Evolutionary conservation across 768 basidiomycete genomes (phyloP), one percentile per base, ranked within the genome.

Genomic region (Kwoniella mangroviensis): DNA sequence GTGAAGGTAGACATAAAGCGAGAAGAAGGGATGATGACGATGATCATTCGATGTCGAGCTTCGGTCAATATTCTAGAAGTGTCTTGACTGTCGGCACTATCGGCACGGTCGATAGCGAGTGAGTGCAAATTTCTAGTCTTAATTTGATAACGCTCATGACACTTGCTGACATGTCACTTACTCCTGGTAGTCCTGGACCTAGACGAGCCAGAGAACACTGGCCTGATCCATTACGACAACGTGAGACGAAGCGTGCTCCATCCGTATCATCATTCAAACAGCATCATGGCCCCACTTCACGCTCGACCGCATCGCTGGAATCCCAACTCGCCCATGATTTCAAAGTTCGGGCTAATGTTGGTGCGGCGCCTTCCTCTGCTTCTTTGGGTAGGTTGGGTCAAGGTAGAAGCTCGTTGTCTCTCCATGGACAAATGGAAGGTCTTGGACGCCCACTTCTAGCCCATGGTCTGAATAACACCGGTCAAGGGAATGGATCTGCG

Each of bases 281-380:
- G 26, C 75, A 61, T 65, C 73, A 65, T 19, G 68, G 72, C 10
- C 65, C 74, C 13, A 77, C 73, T 66, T 72, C 75, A 1, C 70
- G 73, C 0, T 82, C 81, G 3, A 81, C 79, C 26, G 72, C 78
- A 4, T 83, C 82, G 1, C 65, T 83, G 21, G 82, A 82, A 40
- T 75, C 79, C 24, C 82, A 84, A 59, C 79, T 84, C 9, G 81
- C 83, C 1, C 71, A 74, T 19, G 82, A 84, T 54, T 83, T 84
- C 72, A 64, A 67, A 17, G 64, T 67, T 1, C 81, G 81, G 51
- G 79, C 82, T 21, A 80, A 72, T 49, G 73, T 83, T 42, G 73
- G 68, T 42, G 53, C 57, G 7, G 54, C 42, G 21, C 57, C 73
- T 26, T 77, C 78, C 0, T 65, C 66, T 54, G 65, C 71, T 15